Evolutionary conservation across 148 eudicot genomes (phyloP).

Genomic region (Bassia scoparia): DNA sequence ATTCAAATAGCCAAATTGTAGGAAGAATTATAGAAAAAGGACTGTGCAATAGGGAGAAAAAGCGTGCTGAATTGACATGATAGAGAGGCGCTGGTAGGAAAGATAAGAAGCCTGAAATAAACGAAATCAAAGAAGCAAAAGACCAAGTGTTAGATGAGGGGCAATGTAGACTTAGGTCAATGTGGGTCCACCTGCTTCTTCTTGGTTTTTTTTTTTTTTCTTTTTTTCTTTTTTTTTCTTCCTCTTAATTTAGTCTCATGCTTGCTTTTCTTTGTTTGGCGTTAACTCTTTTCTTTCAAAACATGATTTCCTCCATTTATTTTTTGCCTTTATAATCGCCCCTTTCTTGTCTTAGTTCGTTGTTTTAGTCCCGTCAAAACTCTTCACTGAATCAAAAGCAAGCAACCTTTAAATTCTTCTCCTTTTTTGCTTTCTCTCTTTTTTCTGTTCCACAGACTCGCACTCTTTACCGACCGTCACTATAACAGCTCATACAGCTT

Average conservation of each 20-base stretch:
- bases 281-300: too few species aligned
- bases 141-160: conserved; percentile 11
- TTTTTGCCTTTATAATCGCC: neutral
- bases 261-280: neutral
- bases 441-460: conserved; percentile 24
- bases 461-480: conserved; percentile 26
- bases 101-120: neutral
- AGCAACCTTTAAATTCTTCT: conserved; percentile 2
- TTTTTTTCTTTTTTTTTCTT: too few species aligned
- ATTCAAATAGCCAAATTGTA: too few species aligned
- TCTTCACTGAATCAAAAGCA: conserved; percentile 41
- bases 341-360: neutral
- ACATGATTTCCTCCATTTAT: neutral
- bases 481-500: neutral
- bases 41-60: conserved; percentile 12
- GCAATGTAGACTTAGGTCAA: too few species aligned
- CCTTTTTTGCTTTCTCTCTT: conserved; percentile 10
- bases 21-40: neutral
- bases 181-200: too few species aligned
- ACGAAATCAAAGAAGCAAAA: neutral
- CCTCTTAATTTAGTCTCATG: neutral
- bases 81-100: conserved; percentile 12
- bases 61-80: neutral
- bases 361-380: conserved; percentile 12
- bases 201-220: too few species aligned